These are phyloP conservation scores for Microstegium vimineum DNA, from an alignment of 176 grass and related monocot genomes.

Conservation along the genomic window DNA sequence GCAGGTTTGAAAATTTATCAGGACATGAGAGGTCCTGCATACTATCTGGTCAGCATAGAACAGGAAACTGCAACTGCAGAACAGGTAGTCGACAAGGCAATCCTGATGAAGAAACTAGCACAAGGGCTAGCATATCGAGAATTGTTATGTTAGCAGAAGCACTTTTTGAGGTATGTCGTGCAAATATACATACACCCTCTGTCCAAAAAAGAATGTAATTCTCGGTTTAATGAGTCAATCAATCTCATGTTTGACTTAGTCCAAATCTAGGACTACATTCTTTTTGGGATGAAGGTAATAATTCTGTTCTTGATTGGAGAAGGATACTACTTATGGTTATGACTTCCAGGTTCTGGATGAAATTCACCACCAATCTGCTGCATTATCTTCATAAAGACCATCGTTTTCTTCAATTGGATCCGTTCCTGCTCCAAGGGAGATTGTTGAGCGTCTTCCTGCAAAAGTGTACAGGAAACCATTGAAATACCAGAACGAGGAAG, in stretches of 20 bases:
- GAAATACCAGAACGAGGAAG: conserved; percentile 60
- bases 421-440: conserved; percentile 85
- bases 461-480: conserved; percentile 70
- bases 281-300: background rate
- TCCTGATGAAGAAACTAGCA: conserved; percentile 76
- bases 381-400: conserved; percentile 73
- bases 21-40: conserved; percentile 92
- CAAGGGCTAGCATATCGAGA: conserved; percentile 89
- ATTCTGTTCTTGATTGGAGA: conserved; percentile 17
- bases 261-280: background rate
- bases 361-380: conserved; percentile 94
- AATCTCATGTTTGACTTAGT: background rate
- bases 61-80: conserved; percentile 76
- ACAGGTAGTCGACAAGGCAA: conserved; percentile 51
- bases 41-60: conserved; percentile 84
- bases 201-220: background rate
- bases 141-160: conserved; percentile 98
- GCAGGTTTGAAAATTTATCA: conserved; percentile 86
- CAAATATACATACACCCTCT: background rate
- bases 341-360: conserved; percentile 87
- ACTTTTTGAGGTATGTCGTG: conserved; percentile 77
- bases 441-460: conserved; percentile 77
- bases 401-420: conserved; percentile 93
- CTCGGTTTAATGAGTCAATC: background rate
- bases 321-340: conserved; percentile 10